Evolutionary conservation across 2,329 filamentous ascomycete genomes (phyloP).

Genomic region (Neopestalotiopsis sp.): DNA sequence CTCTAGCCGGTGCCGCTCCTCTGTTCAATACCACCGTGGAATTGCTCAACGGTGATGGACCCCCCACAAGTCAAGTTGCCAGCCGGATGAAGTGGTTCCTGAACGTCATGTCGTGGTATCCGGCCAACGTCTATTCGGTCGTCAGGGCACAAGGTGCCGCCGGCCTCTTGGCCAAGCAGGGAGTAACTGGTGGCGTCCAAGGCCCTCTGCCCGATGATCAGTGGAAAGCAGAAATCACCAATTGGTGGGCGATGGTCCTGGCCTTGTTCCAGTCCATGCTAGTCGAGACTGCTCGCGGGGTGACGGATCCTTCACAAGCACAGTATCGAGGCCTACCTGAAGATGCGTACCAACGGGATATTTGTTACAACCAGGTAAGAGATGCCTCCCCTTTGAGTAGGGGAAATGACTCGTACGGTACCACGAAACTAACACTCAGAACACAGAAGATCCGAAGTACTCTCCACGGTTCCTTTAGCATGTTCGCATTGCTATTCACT

Average conservation of each 20-base stretch:
- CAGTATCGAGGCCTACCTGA: background rate
- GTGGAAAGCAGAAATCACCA: background rate
- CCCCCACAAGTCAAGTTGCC: too few species aligned
- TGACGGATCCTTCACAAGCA: background rate
- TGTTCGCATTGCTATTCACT: too few species aligned
- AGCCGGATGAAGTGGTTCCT: too few species aligned
- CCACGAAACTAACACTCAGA: background rate
- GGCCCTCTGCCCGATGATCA: background rate
- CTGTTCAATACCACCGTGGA: background rate
- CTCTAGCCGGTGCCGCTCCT: background rate
- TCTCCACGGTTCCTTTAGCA: background rate
- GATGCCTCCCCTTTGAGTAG: too few species aligned
- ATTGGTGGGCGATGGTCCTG: background rate
- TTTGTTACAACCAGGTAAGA: conserved; percentile 13
- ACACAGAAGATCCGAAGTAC: background rate
- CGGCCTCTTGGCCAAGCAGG: too few species aligned
- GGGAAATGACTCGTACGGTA: too few species aligned
- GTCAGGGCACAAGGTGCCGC: too few species aligned
- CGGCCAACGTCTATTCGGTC: too few species aligned
- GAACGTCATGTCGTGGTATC: too few species aligned
- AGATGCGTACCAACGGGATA: background rate
- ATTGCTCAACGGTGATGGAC: too few species aligned
- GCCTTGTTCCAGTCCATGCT: background rate
- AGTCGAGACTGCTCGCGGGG: background rate
- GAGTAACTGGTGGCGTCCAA: background rate